Percentiles rank a stretch among this genome's conserved stretches.
Evolutionary conservation across 1,284 basidiomycete genomes (phyloP).

Genomic region (Cystobasidium slooffiae): DNA sequence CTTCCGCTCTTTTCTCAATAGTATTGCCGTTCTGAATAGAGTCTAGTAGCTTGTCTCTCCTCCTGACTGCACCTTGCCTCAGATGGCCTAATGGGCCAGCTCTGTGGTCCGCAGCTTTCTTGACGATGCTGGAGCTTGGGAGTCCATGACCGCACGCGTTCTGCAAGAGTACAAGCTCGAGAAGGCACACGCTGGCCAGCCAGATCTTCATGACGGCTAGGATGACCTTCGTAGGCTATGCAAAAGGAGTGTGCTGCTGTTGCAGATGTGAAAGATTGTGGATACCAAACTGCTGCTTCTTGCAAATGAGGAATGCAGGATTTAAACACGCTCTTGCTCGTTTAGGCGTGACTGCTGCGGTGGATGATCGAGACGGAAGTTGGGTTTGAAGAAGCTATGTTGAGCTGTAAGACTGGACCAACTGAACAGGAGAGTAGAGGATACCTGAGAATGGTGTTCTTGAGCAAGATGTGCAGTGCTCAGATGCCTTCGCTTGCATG

Average conservation of each 20-base stretch:
- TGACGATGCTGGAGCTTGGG: neutral
- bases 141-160: slow-evolving; percentile 3
- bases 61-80: neutral
- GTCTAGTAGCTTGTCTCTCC: neutral
- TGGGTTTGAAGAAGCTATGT: neutral
- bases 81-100: neutral
- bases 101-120: neutral
- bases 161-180: slow-evolving; percentile 2
- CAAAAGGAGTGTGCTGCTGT: neutral
- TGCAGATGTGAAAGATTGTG: neutral
- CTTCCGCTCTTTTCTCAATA: slow-evolving; percentile 18
- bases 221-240: no score
- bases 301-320: neutral
- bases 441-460: no score
- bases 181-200: neutral
- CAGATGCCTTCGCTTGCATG: no score
- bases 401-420: neutral
- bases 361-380: neutral
- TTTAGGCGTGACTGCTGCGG: neutral
- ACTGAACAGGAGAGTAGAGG: no score
- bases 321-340: neutral
- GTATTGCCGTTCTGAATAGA: neutral
- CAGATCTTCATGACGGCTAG: neutral
- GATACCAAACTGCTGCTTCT: neutral
- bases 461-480: no score